Base-by-base conservation (phyloP, 768 basidiomycete species). In the Xerocomus potaroensis region DNA sequence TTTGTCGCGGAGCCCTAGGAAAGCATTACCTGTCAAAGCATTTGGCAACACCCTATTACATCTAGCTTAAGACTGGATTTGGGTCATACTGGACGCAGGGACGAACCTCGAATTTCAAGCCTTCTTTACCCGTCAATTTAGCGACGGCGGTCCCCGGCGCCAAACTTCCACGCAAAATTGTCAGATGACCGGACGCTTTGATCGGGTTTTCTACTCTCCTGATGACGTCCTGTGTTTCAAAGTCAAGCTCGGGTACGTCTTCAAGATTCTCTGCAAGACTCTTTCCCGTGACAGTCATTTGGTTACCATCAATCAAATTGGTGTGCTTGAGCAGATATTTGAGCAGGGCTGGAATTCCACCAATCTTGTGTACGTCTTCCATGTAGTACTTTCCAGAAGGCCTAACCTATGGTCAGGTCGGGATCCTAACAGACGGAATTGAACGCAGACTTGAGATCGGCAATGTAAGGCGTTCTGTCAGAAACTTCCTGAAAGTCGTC, bases 91-190 rank as follows among this genome's bases (percentile, higher is more conserved):
- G 36, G 33, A 24, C 31, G 37, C 3, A 34, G 33, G 41, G 50
- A 48, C 69, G 35, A 37, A 86, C 87, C 74, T 90, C 86, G 54
- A 96, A 96, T 18, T 69, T 74, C 42, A 80, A 65, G 5, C 93
- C 93, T 68, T 96, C 93, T 67, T 94, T 93, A 12, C 93, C 92
- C 6, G 93, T 95, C 51, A 96, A 72, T 68, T 97, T 97, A 14
- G 91, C 90, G 16, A 97, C 92, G 23, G 91, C 85, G 1, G 84
- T 83, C 40, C 78, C 87, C 0, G 93, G 93, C 3, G 88, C 84
- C 34, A 97, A 72, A 66, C 88, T 93, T n/a, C 93, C 93, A 42
- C 83, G 78, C 51, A 97, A 67, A 57, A 97, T 91, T 11, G 83
- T 83, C 56, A 96, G 67, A 67, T 95, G 93, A 1, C 93, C 93